Evolutionary conservation across 176 grass and related monocot species (phyloP).

Genomic region (Triticum turgidum): DNA sequence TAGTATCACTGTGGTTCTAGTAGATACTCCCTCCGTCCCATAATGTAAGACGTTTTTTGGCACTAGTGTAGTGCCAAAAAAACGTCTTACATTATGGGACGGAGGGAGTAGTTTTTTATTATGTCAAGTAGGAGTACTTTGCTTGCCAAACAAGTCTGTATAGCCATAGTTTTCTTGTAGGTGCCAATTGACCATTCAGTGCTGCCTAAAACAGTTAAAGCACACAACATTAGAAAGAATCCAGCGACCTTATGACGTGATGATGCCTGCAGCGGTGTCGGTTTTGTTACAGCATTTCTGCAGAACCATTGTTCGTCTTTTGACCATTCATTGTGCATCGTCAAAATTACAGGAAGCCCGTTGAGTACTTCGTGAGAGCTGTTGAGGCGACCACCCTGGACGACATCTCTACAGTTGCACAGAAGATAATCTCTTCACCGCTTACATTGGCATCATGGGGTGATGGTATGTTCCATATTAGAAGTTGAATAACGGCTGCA

Average conservation of each 20-base stretch:
- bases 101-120: not conserved
- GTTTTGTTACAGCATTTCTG: not conserved
- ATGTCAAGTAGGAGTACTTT: not conserved
- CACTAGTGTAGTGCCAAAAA: too few relatives aligned
- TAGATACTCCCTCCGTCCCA: not conserved
- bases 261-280: not conserved
- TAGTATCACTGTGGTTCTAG: not conserved
- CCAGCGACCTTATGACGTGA: not conserved
- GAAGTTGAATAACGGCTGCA: too few relatives aligned
- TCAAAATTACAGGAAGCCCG: constrained; percentile 60
- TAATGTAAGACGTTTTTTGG: too few relatives aligned
- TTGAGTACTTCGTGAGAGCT: constrained; percentile 60
- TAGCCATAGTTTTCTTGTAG: constrained; percentile 16
- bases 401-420: constrained; percentile 59
- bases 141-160: not conserved
- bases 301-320: not conserved
- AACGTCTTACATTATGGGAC: too few relatives aligned
- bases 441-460: constrained; percentile 87
- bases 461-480: constrained; percentile 48
- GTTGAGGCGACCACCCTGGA: constrained; percentile 58
- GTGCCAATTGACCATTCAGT: not conserved
- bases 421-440: constrained; percentile 68
- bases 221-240: not conserved
- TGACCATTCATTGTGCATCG: not conserved
- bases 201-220: not conserved